Evolutionary conservation across 257 asterid genomes (phyloP).

Genomic region (Ehretia macrophylla): DNA sequence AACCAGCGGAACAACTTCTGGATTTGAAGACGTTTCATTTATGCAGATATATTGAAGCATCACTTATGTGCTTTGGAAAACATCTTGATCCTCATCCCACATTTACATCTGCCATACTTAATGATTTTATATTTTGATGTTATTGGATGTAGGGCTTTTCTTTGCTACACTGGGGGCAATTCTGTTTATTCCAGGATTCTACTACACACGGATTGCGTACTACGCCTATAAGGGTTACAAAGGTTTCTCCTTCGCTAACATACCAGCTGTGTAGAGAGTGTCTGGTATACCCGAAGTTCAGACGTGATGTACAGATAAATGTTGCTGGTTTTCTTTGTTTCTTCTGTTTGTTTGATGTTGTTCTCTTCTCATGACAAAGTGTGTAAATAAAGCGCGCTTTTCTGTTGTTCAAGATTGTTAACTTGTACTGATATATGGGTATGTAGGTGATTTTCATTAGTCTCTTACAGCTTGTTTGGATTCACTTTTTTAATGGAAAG

Average conservation of each 20-base stretch:
- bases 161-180: conserved; percentile 82
- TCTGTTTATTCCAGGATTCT: conserved; percentile 89
- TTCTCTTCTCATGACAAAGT: neutral
- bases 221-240: conserved; percentile 96
- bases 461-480: too few species aligned
- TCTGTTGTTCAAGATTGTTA: too few species aligned
- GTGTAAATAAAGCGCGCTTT: neutral
- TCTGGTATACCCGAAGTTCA: conserved; percentile 9
- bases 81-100: too few species aligned
- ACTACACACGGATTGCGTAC: conserved; percentile 88
- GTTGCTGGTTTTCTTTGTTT: neutral
- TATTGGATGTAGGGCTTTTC: conserved; percentile 56
- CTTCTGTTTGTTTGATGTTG: neutral
- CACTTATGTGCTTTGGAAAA: too few species aligned
- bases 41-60: too few species aligned
- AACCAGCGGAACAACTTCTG: too few species aligned
- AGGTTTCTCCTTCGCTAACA: conserved; percentile 90
- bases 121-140: neutral
- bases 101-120: neutral
- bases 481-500: too few species aligned
- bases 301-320: conserved; percentile 51
- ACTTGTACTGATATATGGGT: too few species aligned
- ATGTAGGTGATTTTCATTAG: too few species aligned
- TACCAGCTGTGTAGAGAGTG: conserved; percentile 62
- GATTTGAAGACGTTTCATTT: too few species aligned